A percentile compares a stretch with the other conserved stretches of the same genome.
Evolutionary conservation across 1,139 yeast genomes (phyloP).

Genomic region (Yamadazyma atmosphaerica): DNA sequence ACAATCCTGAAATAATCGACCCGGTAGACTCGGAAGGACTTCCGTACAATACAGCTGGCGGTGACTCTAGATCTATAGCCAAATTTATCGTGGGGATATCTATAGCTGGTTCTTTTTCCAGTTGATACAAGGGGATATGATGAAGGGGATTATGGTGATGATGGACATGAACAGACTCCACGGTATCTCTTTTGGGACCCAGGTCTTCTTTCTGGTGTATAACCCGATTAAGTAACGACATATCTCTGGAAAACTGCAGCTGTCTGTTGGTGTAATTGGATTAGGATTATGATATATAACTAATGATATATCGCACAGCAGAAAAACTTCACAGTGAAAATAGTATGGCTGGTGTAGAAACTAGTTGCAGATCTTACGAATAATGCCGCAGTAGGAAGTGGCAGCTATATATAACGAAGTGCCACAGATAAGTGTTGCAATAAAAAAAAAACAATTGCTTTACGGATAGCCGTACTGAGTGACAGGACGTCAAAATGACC

Average conservation of each 20-base stretch:
- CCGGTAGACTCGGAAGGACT: constrained; percentile 79
- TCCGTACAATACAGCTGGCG: constrained; percentile 88
- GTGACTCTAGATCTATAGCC: constrained; percentile 74
- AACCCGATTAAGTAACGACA: constrained; percentile 6
- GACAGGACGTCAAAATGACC: not conserved
- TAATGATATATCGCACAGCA: too few relatives aligned
- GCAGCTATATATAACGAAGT: too few relatives aligned
- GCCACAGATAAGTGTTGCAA: too few relatives aligned
- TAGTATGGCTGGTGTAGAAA: too few relatives aligned
- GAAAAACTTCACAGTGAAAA: too few relatives aligned
- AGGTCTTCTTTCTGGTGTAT: constrained; percentile 2
- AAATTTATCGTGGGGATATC: constrained; percentile 35
- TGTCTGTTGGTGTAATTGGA: too few relatives aligned
- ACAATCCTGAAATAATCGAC: constrained; percentile 77
- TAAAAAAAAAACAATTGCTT: too few relatives aligned
- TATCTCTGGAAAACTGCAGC: not conserved
- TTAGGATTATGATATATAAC: too few relatives aligned
- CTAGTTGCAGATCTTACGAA: too few relatives aligned
- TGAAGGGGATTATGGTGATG: constrained; percentile 3
- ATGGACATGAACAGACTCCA: constrained; percentile 1
- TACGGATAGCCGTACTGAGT: too few relatives aligned
- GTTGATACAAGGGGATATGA: constrained; percentile 5
- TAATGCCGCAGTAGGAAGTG: too few relatives aligned
- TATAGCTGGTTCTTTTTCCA: not conserved
- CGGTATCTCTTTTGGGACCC: not conserved